phyloP scores from a whole-genome alignment of 1,139 yeast genomes.

The Kodamaea plutei region DNA sequence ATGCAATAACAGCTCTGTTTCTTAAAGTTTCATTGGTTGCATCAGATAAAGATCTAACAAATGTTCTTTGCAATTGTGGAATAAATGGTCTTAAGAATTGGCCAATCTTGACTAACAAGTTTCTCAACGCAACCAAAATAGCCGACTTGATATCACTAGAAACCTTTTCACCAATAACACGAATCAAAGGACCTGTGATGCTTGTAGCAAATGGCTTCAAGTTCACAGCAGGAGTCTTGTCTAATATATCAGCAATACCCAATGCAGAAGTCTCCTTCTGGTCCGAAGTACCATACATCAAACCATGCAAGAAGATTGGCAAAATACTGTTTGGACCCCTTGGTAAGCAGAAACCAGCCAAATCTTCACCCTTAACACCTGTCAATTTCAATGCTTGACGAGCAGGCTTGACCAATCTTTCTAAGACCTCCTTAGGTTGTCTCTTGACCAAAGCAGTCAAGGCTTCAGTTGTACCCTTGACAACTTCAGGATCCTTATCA shows the following conservation, averaged over 20 bases:
- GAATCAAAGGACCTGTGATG: conserved; percentile 95
- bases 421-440: conserved; percentile 73
- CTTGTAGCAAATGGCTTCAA: conserved; percentile 88
- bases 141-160: conserved; percentile 89
- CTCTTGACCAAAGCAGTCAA: conserved; percentile 62
- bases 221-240: conserved; percentile 75
- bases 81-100: conserved; percentile 90
- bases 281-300: conserved; percentile 86
- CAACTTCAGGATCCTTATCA: conserved; percentile 62
- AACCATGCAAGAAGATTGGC: conserved; percentile 91
- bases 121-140: conserved; percentile 77
- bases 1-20: conserved; percentile 83
- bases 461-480: conserved; percentile 65
- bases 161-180: conserved; percentile 96
- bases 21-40: conserved; percentile 68
- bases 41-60: conserved; percentile 87
- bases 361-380: conserved; percentile 60
- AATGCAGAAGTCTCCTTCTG: conserved; percentile 84
- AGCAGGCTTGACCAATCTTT: conserved; percentile 73
- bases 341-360: conserved; percentile 75
- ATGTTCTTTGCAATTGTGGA: conserved; percentile 96
- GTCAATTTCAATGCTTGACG: conserved; percentile 66
- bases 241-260: conserved; percentile 85
- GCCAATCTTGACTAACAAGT: conserved; percentile 77
- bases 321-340: conserved; percentile 84